Base-by-base conservation (phyloP, 352 stramenopile species). In the Globisporangium paroecandrum region DNA sequence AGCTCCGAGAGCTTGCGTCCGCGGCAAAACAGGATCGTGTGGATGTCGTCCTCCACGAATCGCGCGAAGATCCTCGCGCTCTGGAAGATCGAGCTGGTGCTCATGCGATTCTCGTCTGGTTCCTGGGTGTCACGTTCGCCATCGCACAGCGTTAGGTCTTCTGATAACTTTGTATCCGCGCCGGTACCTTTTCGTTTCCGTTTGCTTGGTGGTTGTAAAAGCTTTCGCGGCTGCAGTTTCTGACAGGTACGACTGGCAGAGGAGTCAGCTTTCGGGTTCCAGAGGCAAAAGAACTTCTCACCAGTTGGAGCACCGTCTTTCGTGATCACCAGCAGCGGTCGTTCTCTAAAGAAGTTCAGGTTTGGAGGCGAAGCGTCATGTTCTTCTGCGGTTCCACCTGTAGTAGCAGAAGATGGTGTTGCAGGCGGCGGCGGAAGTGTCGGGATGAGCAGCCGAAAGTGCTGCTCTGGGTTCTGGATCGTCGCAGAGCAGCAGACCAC, bases 401-500 rank as follows among this genome's bases (percentile, higher is more conserved):
- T 51, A 24, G 24, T 36, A 66, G 4, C 38, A 46, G 12, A 46
- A 20, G 24, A 25, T 34, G 15, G 25, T 8, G 43, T 1, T 18
- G 32, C 27, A 27, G 9, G 20, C 4, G 34, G 54, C 13, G 77
- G 77, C 20, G 83, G 82, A 34, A 91, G 70, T 6, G 25, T 59
- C 3, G 97, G 96, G 46, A 98, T 78, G 20, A 99, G 74, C 47
- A 92, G 71, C 24, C 79, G 72, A 69, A 99, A 98, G 69, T 99
- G 97, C 55, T 90, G 75, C 69, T 79, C 78, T 5, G 97, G 95
- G 69, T 98, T 98, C 18, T 83, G 73, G 69, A 99, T 98, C 5
- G 97, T 99, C 32, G 98, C 98, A 3, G 97, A 99, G 69, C 96
- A 99, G 71, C 81, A 96, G 20, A 99, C 85, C 54, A 99, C 97